Evolutionary conservation across 805 yeast species (phyloP), one percentile per base, ranked within the genome.

Genomic region (Wickerhamomyces silvicola): DNA sequence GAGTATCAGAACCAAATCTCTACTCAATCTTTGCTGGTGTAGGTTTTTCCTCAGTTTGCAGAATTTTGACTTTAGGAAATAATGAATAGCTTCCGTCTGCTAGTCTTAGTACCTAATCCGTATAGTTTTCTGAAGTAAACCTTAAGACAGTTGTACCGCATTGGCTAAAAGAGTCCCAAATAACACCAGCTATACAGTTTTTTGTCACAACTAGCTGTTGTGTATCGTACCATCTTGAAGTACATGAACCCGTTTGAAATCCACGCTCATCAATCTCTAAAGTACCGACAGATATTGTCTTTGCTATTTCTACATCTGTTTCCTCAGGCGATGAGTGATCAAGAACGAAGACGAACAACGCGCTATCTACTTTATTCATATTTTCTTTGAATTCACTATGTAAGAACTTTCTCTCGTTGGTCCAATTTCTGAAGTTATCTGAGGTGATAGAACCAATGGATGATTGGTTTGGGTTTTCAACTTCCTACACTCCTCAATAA

Each of bases 211-310:
- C 78, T 37, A 85, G 65, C 56, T 85, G 95, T 45, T 85, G 62
- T 59, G 85, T 85, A 58, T 85, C 97, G 52, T 85, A 87, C 96
- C 95, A 87, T 55, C 97, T 66, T 43, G 90, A 86, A 18, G 90
- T 81, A 62, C 95, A 86, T 1, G 95, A 83, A 25, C 97, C 97
- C 10, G 81, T 78, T 59, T 87, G 96, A 32, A 83, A 75, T 43
- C 95, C 96, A 21, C 39, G 33, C 6, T 78, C 74, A 42, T 83
- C 83, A 26, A 87, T 66, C 16, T 66, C 66, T 11, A 84, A 73
- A 33, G 82, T 75, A 6, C 97, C 97, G 55, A 92, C 84, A 30
- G 85, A 74, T 66, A 86, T 79, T 52, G 83, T 78, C 50, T 81
- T 76, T 10, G 48, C 51, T 25, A 46, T 28, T 6, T 46, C 46